phyloP scores from a whole-genome alignment of 2,329 filamentous ascomycete species.

The Aspergillus felis region DNA sequence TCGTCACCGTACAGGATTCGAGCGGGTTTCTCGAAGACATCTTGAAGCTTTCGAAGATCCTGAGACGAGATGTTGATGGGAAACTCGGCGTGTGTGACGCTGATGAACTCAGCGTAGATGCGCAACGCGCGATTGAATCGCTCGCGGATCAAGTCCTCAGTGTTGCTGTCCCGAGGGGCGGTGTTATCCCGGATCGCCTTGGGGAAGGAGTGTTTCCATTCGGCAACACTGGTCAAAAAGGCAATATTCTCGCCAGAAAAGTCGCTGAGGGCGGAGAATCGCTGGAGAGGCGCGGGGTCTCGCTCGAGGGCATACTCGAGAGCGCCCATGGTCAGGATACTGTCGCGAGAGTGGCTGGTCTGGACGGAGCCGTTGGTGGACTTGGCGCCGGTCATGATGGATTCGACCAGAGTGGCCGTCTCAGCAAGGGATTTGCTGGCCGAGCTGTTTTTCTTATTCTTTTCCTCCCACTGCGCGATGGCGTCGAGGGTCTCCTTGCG shows the following conservation, averaged over 20 bases:
- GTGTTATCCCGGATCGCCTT: conserved; percentile 18
- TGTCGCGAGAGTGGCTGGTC: conserved; percentile 38
- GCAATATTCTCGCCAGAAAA: conserved; percentile 70
- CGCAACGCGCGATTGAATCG: conserved; percentile 57
- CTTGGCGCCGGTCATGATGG: conserved; percentile 25
- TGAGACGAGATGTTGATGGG: conserved; percentile 62
- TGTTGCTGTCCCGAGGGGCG: conserved; percentile 19
- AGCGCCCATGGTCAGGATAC: conserved; percentile 57
- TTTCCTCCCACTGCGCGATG: conserved; percentile 37
- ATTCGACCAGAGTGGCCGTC: conserved; percentile 26
- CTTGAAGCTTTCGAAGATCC: conserved; percentile 53
- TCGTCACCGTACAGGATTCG: conserved; percentile 37
- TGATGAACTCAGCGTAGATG: conserved; percentile 62
- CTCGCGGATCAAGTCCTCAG: conserved; percentile 40
- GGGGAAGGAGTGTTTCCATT: conserved; percentile 48
- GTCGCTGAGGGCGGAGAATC: conserved; percentile 62
- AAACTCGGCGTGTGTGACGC: conserved; percentile 59
- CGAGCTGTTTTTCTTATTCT: conserved; percentile 21
- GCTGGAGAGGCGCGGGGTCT: conserved; percentile 58
- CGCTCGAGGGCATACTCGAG: conserved; percentile 57
- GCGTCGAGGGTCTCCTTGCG: conserved; percentile 33
- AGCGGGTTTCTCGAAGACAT: conserved; percentile 55
- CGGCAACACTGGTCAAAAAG: conserved; percentile 56
- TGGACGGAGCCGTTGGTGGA: conserved; percentile 37
- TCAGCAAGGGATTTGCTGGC: conserved; percentile 28